Evolutionary conservation across 306 rosid species (phyloP).

Genomic region (Lablab purpureus): DNA sequence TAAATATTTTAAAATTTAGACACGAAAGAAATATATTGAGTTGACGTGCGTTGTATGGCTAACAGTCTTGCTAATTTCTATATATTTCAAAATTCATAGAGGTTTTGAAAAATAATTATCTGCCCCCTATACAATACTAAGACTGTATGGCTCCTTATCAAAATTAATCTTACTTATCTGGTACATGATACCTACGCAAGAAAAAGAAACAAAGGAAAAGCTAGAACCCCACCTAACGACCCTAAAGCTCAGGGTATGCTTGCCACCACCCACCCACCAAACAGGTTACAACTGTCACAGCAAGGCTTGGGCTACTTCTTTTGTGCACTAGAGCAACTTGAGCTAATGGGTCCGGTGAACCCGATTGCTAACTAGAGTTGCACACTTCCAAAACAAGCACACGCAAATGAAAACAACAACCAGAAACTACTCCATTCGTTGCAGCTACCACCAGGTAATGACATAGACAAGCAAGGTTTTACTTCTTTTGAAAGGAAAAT

Average conservation of each 20-base stretch:
- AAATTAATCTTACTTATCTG: slow-evolving; percentile 12
- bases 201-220: slow-evolving; percentile 3
- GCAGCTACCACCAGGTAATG: slow-evolving; percentile 60
- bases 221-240: slow-evolving; percentile 18
- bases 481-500: slow-evolving; percentile 54
- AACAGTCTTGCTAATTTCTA: neutral
- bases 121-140: neutral
- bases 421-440: slow-evolving; percentile 46
- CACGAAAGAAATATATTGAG: neutral
- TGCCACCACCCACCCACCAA: slow-evolving; percentile 27
- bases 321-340: slow-evolving; percentile 22
- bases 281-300: slow-evolving; percentile 3
- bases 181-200: slow-evolving; percentile 3
- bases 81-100: neutral
- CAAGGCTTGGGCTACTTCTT: slow-evolving; percentile 5
- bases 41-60: neutral
- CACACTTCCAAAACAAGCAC: slow-evolving; percentile 51
- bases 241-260: slow-evolving; percentile 9
- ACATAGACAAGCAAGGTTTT: slow-evolving; percentile 54
- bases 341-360: slow-evolving; percentile 36
- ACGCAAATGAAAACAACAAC: slow-evolving; percentile 34
- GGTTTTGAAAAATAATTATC: slow-evolving; percentile 13
- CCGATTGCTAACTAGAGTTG: slow-evolving; percentile 22
- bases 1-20: neutral
- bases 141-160: slow-evolving; percentile 5